Evolutionary conservation across 345 rosid species (phyloP), one percentile per base, ranked within the genome.

Genomic region (Salix udensis): DNA sequence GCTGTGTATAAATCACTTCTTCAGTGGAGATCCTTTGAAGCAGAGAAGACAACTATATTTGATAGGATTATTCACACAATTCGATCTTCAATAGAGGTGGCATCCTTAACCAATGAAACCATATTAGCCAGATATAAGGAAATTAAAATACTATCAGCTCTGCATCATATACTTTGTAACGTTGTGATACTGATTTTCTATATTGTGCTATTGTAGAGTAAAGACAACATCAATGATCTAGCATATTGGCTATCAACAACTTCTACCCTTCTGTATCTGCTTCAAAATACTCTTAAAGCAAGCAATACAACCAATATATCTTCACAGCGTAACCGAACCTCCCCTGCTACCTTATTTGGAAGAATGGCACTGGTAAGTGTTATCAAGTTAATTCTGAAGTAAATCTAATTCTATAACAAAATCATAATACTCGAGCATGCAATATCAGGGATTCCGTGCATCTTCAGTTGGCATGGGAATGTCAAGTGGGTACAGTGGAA

Each of bases 1-100:
- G 79, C 83, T 65, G 79, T 88, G 73, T 88, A 87, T 74, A 90
- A 85, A 75, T 46, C 85, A 77, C 87, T 90, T 66, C 85, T 83
- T 77, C 93, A 88, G 40, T 90, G 93, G 93, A 87, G 91, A 81
- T 88, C 85, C 62, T 88, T 90, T 60, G 93, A 90, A 84, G 89
- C 88, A 65, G 90, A 90, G 72, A 88, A 84, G 83, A 84, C 93
- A 81, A 83, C 78, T 69, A 84, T 90, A 71, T 90, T 88, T 81
- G 90, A 88, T 70, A 82, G 84, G 52, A 85, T 90, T 78, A 88
- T 86, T 78, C 89, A 86, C 53, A 78, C 79, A 24, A 85, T 88
- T 13, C 81, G 89, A 74, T 78, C 83, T 2, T 85, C 89, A 46
- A 79, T 86, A 52, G 90, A 87, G 90, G 94, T 90, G 74, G 31